Evolutionary conservation across 805 yeast species (phyloP), one percentile per base, ranked within the genome.

Genomic region (Barnettozyma sucrosica): DNA sequence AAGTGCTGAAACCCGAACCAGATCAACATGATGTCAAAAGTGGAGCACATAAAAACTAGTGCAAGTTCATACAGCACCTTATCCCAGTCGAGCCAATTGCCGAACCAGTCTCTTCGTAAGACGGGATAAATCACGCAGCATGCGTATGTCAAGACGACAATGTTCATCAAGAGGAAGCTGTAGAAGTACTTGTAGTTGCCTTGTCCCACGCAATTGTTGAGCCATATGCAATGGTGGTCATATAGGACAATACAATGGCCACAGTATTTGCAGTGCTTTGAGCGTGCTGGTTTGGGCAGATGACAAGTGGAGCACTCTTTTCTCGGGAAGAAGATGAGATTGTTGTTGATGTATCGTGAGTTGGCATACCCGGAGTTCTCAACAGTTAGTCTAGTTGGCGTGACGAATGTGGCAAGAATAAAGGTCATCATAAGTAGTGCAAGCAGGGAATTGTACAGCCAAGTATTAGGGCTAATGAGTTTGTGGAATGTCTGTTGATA

Each of bases 151-250:
- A 79, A 58, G 8, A 75, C 65, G 7, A 68, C 42, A 13, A 66
- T 47, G 55, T 86, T 83, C 39, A 75, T 63, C 0, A 75, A 39
- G 41, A 87, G 61, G 53, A 81, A 86, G 4, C 65, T 53, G 46
- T 81, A 54, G 57, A 87, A 87, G 72, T 77, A 83, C 36, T 71
- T 62, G 61, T 75, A 80, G 59, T 87, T 87, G 41, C 75, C 71
- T 52, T 70, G 68, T 0, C 95, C 95, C 39, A 87, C 75, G 61
- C 95, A 88, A 56, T 81, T 85, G 58, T 85, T 83, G 42, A 86
- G 63, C 80, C 86, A 80, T 33, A 77, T 60, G 56, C 92, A 84
- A 62, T 84, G 90, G 60, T 84, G 92, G 56, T 88, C 96, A 55
- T 79, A 83, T 42, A 75, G 56, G 10, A 76, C 62, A 6, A 85